A percentile compares a stretch with the other conserved stretches of the same genome.
Evolutionary conservation across 2,329 filamentous ascomycete genomes (phyloP).

Genomic region (Apiospora marii): DNA sequence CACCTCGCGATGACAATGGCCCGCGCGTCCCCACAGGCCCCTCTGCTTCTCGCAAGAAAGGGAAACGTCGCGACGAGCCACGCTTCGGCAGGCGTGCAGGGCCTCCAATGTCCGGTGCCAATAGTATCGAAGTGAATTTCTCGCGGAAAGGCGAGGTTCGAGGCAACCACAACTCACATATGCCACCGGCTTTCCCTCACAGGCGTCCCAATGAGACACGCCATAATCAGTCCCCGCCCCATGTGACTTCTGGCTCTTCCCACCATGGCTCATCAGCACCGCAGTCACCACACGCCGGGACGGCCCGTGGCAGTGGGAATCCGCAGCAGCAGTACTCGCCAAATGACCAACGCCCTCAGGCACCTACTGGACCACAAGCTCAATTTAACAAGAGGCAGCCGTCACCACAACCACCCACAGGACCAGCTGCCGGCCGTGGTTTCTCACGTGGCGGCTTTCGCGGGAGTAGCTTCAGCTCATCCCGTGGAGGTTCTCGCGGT

Average conservation of each 20-base stretch:
- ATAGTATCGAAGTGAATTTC: constrained; percentile 61
- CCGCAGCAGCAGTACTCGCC: constrained; percentile 54
- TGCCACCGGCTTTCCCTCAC: constrained; percentile 44
- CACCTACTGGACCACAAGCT: constrained; percentile 59
- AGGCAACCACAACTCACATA: constrained; percentile 46
- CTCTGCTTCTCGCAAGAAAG: constrained; percentile 44
- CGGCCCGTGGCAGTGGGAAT: constrained; percentile 60
- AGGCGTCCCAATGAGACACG: constrained; percentile 49
- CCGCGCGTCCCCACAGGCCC: constrained; percentile 31
- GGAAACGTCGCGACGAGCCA: constrained; percentile 49
- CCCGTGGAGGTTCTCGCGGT: constrained; percentile 63
- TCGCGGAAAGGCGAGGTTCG: constrained; percentile 46
- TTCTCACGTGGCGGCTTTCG: constrained; percentile 64
- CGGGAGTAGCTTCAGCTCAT: constrained; percentile 61
- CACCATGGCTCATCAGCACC: constrained; percentile 67
- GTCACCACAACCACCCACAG: constrained; percentile 64
- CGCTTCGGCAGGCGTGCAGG: constrained; percentile 45
- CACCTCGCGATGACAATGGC: constrained; percentile 37
- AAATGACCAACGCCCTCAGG: constrained; percentile 65
- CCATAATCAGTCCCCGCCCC: constrained; percentile 61
- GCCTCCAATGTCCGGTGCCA: constrained; percentile 53
- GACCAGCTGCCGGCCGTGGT: constrained; percentile 59
- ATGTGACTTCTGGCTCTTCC: constrained; percentile 58
- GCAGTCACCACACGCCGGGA: constrained; percentile 65
- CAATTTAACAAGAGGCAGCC: constrained; percentile 60